Evolutionary conservation across 345 rosid genomes (phyloP).

Genomic region (Lagerstroemia speciosa): DNA sequence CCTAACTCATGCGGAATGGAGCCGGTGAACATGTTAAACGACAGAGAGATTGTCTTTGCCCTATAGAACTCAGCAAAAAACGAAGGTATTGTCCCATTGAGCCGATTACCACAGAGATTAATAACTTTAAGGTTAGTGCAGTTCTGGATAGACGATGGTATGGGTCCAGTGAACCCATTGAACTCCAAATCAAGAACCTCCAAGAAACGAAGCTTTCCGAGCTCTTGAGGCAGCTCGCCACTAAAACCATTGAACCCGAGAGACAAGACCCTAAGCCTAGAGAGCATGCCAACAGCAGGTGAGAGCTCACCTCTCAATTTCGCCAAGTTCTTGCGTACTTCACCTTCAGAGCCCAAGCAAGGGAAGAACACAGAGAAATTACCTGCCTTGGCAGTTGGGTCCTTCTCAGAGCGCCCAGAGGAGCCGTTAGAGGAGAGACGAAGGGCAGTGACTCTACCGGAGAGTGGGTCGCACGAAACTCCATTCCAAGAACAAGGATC

Average conservation of each 20-base stretch:
- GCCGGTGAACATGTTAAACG: constrained; percentile 31
- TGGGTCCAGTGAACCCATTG: constrained; percentile 29
- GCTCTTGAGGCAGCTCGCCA: constrained; percentile 32
- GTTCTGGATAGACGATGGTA: constrained; percentile 23
- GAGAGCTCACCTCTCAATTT: constrained; percentile 26
- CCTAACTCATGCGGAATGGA: constrained; percentile 24
- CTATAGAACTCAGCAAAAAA: constrained; percentile 12
- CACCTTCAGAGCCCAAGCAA: constrained; percentile 16
- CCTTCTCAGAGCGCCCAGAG: constrained; percentile 16
- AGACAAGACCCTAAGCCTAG: constrained; percentile 30
- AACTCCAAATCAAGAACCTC: constrained; percentile 48
- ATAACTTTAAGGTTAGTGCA: constrained; percentile 27
- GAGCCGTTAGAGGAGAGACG: constrained; percentile 17
- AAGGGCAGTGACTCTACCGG: constrained; percentile 29
- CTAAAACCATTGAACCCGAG: constrained; percentile 31
- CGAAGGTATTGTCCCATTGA: constrained; percentile 31
- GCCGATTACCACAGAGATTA: constrained; percentile 33
- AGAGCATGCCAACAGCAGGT: constrained; percentile 23
- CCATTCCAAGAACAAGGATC: constrained; percentile 38
- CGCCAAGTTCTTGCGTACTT: constrained; percentile 11
- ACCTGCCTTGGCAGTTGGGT: constrained; percentile 16
- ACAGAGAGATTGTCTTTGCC: constrained; percentile 24
- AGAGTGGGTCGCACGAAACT: constrained; percentile 28
- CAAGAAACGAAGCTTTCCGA: constrained; percentile 26
- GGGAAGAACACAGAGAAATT: constrained; percentile 25